Evolutionary conservation across 1,284 basidiomycete species (phyloP), one percentile per base, ranked within the genome.

Genomic region (Papiliotrema fonsecae): DNA sequence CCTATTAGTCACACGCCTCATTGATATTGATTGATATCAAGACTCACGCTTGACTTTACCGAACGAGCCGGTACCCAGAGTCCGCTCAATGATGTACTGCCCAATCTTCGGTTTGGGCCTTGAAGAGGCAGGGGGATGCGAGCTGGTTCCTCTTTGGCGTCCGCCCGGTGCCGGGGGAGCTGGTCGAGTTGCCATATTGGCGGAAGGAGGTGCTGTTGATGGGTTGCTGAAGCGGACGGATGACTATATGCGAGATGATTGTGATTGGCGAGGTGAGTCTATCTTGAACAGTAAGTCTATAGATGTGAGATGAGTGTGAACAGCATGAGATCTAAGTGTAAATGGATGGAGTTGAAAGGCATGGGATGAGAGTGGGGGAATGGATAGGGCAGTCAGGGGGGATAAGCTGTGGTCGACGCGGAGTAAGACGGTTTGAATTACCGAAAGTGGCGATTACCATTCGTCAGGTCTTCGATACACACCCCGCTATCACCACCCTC

Each of bases 21-120:
- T 18, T 41, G 19, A 28, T n/a, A 18, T 14, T 16, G 18, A n/a
- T 21, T 22, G 30, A 26, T 32, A 19, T 36, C 39, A 24, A 14
- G 19, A 69, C 89, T 74, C 73, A 94, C 92, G 87, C 79, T 97
- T 97, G 69, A 98, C 94, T 74, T 97, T 97, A 51, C 93, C 94
- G 75, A 97, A 98, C 13, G 89, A 93, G 18, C 94, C 94, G 53
- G 77, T 76, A 0, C 79, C 79, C 9, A 80, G 65, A 1, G 79
- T 79, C 47, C 77, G 70, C 47, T 75, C 72, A 37, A 78, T 66
- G 54, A 75, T 72, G 50, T 78, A 77, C 60, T 72, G 72, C 22
- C 73, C 73, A 34, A 76, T 65, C 45, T 67, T 60, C 16, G 69
- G 65, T 47, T 70, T 68, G 27, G 65, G 60, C 10, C 61, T 54